Evolutionary conservation across 371 early-diverging fungal genomes (phyloP).

Genomic region (Blakeslea trispora): DNA sequence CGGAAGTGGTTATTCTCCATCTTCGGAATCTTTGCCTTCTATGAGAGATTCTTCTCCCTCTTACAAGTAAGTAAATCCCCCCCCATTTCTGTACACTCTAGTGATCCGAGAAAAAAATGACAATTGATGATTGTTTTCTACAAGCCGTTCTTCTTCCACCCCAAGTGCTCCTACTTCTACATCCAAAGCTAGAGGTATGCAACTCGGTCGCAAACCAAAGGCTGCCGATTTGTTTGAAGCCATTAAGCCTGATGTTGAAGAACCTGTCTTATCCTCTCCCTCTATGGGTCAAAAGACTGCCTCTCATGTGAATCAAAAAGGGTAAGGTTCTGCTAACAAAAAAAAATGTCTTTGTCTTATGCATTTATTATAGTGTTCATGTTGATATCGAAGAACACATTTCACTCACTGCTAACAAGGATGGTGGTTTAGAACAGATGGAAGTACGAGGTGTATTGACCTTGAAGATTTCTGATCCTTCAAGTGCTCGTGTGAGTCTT

Average conservation of each 20-base stretch:
- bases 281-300: conserved; percentile 12
- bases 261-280: conserved; percentile 33
- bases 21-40: conserved; percentile 45
- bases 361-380: conserved; percentile 67
- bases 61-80: conserved; percentile 16
- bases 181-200: conserved; percentile 86
- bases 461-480: conserved; percentile 73
- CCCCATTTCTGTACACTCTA: no score
- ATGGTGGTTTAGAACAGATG: conserved; percentile 90
- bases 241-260: conserved; percentile 79
- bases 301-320: conserved; percentile 21
- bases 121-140: background rate
- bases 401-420: conserved; percentile 78
- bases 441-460: conserved; percentile 92
- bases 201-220: conserved; percentile 88
- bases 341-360: no score
- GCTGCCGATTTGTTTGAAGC: conserved; percentile 78
- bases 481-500: conserved; percentile 60
- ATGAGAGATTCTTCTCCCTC: conserved; percentile 33
- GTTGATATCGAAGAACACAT: conserved; percentile 88
- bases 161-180: conserved; percentile 35
- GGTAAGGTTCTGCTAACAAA: no score
- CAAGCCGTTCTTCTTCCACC: conserved; percentile 25
- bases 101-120: background rate
- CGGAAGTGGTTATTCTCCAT: conserved; percentile 50